Percentiles rank a stretch among this genome's conserved stretches.
Conservation (phyloP, 495 filamentous ascomycete species). For the Penicillium lagena region DNA sequence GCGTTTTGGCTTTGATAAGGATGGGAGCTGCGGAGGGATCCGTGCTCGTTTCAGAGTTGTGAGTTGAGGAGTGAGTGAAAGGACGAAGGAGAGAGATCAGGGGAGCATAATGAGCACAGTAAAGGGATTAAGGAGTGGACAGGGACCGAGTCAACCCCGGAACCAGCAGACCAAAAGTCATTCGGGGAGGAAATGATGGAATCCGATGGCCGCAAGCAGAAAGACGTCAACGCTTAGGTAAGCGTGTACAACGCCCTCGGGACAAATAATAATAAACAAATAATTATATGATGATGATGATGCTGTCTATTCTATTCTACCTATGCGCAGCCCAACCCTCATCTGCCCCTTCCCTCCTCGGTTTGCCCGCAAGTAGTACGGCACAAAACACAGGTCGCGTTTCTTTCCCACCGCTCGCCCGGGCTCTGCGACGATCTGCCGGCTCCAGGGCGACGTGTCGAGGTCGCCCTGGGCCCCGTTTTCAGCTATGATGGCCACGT, state of each 20-base stretch:
- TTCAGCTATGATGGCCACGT: slow-evolving; percentile 29
- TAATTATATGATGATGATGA: background rate
- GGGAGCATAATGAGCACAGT: slow-evolving; percentile 1
- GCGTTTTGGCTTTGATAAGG: background rate
- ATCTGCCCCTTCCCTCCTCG: slow-evolving; percentile 46
- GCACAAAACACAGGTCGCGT: slow-evolving; percentile 37
- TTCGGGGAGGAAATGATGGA: slow-evolving; percentile 12
- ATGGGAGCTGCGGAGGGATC: slow-evolving; percentile 24
- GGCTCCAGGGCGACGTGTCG: slow-evolving; percentile 20
- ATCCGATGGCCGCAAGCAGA: slow-evolving; percentile 31
- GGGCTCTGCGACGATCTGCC: slow-evolving; percentile 13
- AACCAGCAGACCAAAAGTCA: background rate
- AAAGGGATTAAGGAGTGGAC: background rate
- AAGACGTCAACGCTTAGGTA: slow-evolving; percentile 20
- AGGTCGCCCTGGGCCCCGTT: slow-evolving; percentile 25
- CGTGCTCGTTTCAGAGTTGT: slow-evolving; percentile 34
- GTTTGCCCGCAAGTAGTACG: slow-evolving; percentile 47
- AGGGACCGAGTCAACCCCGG: background rate
- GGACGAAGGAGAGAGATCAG: slow-evolving; percentile 1
- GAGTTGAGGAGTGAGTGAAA: slow-evolving; percentile 6
- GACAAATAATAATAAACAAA: background rate
- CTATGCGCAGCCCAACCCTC: slow-evolving; percentile 27
- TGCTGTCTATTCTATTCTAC: background rate
- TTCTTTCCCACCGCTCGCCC: slow-evolving; percentile 5
- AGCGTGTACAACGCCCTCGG: slow-evolving; percentile 3